phyloP scores from a whole-genome alignment of 805 yeast genomes.

The Lipomyces oligophaga region DNA sequence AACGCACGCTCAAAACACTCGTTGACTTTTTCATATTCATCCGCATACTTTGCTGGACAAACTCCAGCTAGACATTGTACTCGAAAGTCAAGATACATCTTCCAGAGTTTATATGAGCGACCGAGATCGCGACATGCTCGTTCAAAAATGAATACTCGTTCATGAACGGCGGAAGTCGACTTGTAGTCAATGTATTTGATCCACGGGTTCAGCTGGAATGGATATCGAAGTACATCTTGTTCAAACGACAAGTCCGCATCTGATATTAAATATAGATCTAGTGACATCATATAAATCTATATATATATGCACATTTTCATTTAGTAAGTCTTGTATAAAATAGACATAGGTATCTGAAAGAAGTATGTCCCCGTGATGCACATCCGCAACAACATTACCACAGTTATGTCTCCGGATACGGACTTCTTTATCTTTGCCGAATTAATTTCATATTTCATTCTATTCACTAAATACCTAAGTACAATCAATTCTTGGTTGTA shows the following conservation, averaged over 20 bases:
- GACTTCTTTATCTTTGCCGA: too few relatives aligned
- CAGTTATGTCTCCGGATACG: too few relatives aligned
- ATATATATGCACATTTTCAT: not conserved
- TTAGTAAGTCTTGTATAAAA: not conserved
- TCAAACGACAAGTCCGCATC: constrained; percentile 50
- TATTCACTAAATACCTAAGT: too few relatives aligned
- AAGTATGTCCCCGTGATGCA: too few relatives aligned
- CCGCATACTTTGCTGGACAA: constrained; percentile 35
- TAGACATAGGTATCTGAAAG: not conserved
- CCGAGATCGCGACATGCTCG: constrained; percentile 49
- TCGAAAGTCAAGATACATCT: constrained; percentile 45
- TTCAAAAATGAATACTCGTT: constrained; percentile 44
- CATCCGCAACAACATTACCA: not conserved
- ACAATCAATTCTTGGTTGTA: too few relatives aligned
- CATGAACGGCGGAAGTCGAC: constrained; percentile 31
- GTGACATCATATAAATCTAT: too few relatives aligned
- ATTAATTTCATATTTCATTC: too few relatives aligned
- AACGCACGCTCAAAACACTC: constrained; percentile 49
- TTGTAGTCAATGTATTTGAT: constrained; percentile 40
- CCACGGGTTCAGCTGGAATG: constrained; percentile 41
- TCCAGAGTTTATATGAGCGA: constrained; percentile 56
- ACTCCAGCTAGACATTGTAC: constrained; percentile 34
- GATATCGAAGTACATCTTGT: constrained; percentile 42
- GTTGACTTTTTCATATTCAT: constrained; percentile 41
- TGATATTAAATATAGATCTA: constrained; percentile 16